phyloP scores from a whole-genome alignment of 1,139 yeast species.

The Pichia sp. region DNA sequence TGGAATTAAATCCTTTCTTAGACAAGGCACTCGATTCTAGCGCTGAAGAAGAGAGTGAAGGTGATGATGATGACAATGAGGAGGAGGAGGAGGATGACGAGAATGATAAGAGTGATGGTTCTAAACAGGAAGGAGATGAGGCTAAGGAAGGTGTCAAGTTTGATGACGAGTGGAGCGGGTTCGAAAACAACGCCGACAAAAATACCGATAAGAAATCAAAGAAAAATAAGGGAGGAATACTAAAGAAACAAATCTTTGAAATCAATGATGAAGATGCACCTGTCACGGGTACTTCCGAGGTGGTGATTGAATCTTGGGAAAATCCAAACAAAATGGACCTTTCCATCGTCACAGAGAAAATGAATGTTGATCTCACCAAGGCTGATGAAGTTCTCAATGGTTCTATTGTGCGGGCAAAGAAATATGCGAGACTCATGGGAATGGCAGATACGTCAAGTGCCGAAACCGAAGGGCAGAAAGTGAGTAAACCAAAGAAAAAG shows the following conservation, averaged over 20 bases:
- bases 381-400: slow-evolving; percentile 56
- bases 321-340: slow-evolving; percentile 32
- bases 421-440: slow-evolving; percentile 62
- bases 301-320: slow-evolving; percentile 50
- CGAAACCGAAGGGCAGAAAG: slow-evolving; percentile 20
- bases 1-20: slow-evolving; percentile 15
- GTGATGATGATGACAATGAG: slow-evolving; percentile 11
- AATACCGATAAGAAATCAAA: slow-evolving; percentile 15
- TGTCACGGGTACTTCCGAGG: slow-evolving; percentile 53
- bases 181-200: slow-evolving; percentile 17
- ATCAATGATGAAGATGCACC: slow-evolving; percentile 40
- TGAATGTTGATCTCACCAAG: slow-evolving; percentile 55
- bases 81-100: slow-evolving; percentile 13
- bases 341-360: slow-evolving; percentile 39
- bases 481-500: slow-evolving; percentile 50
- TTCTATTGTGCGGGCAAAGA: slow-evolving; percentile 62
- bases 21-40: slow-evolving; percentile 16
- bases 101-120: slow-evolving; percentile 22
- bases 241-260: slow-evolving; percentile 40
- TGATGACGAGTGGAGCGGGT: slow-evolving; percentile 13
- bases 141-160: slow-evolving; percentile 1
- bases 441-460: slow-evolving; percentile 13
- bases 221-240: slow-evolving; percentile 28
- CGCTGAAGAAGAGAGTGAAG: slow-evolving; percentile 13
- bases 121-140: slow-evolving; percentile 1